phyloP scores from a whole-genome alignment of 495 filamentous ascomycete species.

The Neurospora sp. region DNA sequence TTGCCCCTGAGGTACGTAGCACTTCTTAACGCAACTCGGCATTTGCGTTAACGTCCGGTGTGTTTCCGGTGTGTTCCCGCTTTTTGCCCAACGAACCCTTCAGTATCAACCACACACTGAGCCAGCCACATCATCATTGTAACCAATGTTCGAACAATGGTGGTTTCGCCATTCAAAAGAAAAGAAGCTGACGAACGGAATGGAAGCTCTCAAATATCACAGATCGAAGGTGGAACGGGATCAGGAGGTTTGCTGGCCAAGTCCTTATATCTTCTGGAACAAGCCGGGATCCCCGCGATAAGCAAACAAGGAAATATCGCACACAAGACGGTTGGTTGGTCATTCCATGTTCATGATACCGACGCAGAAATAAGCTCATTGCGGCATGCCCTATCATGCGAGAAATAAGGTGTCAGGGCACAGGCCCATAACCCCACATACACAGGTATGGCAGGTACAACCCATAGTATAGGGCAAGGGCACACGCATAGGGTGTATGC shows the following conservation, averaged over 20 bases:
- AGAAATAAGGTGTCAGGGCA: background rate
- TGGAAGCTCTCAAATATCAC: background rate
- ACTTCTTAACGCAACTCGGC: background rate
- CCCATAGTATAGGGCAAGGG: no score
- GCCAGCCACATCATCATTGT: background rate
- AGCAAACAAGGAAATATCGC: background rate
- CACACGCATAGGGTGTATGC: no score
- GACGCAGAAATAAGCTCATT: background rate
- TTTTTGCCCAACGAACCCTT: background rate
- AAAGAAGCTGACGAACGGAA: background rate
- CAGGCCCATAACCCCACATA: no score
- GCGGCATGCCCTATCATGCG: background rate
- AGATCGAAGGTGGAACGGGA: background rate
- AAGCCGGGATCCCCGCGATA: background rate
- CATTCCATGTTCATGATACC: background rate
- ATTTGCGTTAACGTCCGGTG: background rate
- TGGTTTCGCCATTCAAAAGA: background rate
- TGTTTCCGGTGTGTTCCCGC: background rate
- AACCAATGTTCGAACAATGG: background rate
- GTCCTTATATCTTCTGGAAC: background rate
- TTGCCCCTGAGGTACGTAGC: background rate
- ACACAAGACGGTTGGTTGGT: background rate
- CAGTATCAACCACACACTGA: background rate
- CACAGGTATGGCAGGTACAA: no score
- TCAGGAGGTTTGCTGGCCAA: background rate